These are phyloP conservation scores for Ceratobasidium papillatum DNA, from an alignment of 1,284 basidiomycete species.

Conservation along the genomic window DNA sequence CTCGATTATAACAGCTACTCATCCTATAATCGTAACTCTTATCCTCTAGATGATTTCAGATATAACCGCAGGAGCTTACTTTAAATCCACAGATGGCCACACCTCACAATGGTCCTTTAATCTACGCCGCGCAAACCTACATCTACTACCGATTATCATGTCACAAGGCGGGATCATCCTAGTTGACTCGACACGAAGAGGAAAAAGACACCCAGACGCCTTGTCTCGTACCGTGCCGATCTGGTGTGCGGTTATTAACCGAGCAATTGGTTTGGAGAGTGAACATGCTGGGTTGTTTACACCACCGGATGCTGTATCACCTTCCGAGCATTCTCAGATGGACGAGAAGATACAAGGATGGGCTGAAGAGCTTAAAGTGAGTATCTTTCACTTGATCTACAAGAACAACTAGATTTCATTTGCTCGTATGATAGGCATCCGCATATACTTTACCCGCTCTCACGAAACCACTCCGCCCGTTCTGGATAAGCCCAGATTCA, in stretches of 20 bases:
- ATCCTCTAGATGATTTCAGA: conserved; percentile 50
- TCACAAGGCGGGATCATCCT: conserved; percentile 72
- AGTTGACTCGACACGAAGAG: conserved; percentile 92
- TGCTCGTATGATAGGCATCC: conserved; percentile 55
- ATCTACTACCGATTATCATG: conserved; percentile 69
- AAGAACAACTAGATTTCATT: neutral
- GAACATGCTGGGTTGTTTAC: conserved; percentile 66
- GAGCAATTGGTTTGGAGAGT: conserved; percentile 60
- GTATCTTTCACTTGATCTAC: conserved; percentile 41
- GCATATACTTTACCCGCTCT: conserved; percentile 62
- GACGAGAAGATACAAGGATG: conserved; percentile 67
- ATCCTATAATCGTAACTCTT: too few relatives aligned
- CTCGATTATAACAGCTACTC: neutral
- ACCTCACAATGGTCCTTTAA: conserved; percentile 88
- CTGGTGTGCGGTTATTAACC: conserved; percentile 94
- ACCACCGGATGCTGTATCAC: conserved; percentile 60
- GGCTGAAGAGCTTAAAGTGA: conserved; percentile 68
- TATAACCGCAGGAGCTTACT: conserved; percentile 67
- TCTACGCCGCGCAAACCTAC: conserved; percentile 85
- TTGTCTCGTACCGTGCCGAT: conserved; percentile 94
- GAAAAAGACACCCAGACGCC: conserved; percentile 95
- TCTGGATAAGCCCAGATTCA: conserved; percentile 71
- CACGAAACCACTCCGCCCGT: conserved; percentile 64
- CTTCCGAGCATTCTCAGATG: conserved; percentile 76
- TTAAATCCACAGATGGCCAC: conserved; percentile 98